phyloP scores from a whole-genome alignment of 1,284 basidiomycete genomes.

The Kalmanozyma brasiliensis region DNA sequence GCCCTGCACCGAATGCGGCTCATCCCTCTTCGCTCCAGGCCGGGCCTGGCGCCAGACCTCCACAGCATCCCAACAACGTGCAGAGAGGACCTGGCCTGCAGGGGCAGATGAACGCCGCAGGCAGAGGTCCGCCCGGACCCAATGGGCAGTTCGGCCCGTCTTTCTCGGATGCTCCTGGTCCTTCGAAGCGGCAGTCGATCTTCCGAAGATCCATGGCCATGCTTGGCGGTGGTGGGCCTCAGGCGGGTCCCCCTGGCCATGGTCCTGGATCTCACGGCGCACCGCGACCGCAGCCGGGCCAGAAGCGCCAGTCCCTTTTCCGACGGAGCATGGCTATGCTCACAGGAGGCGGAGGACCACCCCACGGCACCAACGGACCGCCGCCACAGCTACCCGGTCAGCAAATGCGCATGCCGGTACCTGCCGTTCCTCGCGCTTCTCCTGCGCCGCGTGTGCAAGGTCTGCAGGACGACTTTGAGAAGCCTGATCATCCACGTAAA shows the following conservation, averaged over 20 bases:
- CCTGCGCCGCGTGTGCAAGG: constrained; percentile 48
- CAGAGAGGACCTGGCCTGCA: constrained; percentile 19
- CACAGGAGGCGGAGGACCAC: constrained; percentile 17
- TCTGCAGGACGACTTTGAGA: constrained; percentile 48
- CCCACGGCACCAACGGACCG: constrained; percentile 4
- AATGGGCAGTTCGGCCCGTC: constrained; percentile 32
- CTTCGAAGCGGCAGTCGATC: constrained; percentile 42
- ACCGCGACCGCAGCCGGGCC: constrained; percentile 8
- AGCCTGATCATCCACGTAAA: constrained; percentile 54
- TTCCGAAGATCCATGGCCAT: constrained; percentile 56
- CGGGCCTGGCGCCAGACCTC: constrained; percentile 14
- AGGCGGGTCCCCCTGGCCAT: constrained; percentile 14
- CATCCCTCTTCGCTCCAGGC: constrained; percentile 29
- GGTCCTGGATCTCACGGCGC: constrained; percentile 10
- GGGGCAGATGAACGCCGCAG: constrained; percentile 4
- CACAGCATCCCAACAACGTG: constrained; percentile 10
- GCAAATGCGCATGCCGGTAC: constrained; percentile 35
- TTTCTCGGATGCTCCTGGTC: constrained; percentile 45
- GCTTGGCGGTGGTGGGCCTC: constrained; percentile 29
- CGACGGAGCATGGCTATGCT: constrained; percentile 58
- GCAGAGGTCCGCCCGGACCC: constrained; percentile 21
- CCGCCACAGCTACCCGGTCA: constrained; percentile 13
- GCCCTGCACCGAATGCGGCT: constrained; percentile 2
- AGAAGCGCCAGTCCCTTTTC: constrained; percentile 49
- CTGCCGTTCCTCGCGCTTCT: constrained; percentile 20